Conservation (phyloP, 164 flowering plant species). For the Vitis riparia region DNA sequence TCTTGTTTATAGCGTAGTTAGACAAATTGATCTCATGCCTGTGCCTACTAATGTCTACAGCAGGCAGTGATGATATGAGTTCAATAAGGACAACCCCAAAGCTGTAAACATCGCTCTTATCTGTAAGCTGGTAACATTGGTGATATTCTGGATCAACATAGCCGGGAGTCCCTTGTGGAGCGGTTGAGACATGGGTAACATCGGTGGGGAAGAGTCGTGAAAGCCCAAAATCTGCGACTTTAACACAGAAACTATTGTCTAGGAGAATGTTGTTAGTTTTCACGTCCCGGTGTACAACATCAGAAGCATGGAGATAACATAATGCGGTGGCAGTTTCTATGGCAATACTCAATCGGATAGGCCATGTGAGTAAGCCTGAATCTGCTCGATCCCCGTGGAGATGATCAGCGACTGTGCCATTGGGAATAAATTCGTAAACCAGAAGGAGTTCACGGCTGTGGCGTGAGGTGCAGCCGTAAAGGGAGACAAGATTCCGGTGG, state of each 20-base stretch:
- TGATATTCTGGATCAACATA: conserved; percentile 70
- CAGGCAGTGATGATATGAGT: conserved; percentile 60
- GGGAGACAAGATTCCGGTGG: conserved; percentile 70
- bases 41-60: conserved; percentile 49
- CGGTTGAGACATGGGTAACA: conserved; percentile 74
- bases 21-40: conserved; percentile 52
- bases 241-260: conserved; percentile 56
- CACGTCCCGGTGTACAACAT: conserved; percentile 74
- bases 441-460: conserved; percentile 71
- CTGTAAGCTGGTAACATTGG: conserved; percentile 58
- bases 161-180: conserved; percentile 87
- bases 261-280: conserved; percentile 79
- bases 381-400: conserved; percentile 50
- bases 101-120: conserved; percentile 68
- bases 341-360: conserved; percentile 64
- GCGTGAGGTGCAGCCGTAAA: conserved; percentile 79
- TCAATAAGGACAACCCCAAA: conserved; percentile 65
- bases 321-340: conserved; percentile 71
- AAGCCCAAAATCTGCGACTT: conserved; percentile 83
- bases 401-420: conserved; percentile 83
- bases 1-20: conserved; percentile 46
- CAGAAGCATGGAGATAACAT: conserved; percentile 69
- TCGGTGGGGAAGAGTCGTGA: conserved; percentile 63
- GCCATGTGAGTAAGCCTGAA: conserved; percentile 46
- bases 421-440: conserved; percentile 68